phyloP scores from a whole-genome alignment of 768 basidiomycete species.

The Tricholoma bakamatsutake region DNA sequence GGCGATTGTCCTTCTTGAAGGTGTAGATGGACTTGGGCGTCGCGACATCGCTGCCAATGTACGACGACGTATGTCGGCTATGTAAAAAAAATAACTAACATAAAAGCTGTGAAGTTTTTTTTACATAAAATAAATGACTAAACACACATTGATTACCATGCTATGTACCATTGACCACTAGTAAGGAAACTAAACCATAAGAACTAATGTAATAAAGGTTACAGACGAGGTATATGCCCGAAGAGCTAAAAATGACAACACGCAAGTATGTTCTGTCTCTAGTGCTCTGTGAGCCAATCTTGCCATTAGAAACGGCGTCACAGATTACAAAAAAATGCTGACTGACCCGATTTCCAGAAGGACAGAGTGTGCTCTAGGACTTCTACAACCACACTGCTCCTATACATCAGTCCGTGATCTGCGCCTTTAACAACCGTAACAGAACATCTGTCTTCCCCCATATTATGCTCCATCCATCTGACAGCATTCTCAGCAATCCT shows the following conservation, averaged over 20 bases:
- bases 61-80: neutral
- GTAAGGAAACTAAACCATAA: constrained; percentile 5
- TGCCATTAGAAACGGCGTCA: neutral
- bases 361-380: constrained; percentile 67
- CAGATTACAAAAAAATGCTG: neutral
- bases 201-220: constrained; percentile 12
- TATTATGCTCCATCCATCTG: constrained; percentile 85
- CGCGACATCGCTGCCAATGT: constrained; percentile 17
- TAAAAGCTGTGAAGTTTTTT: neutral
- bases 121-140: neutral
- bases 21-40: constrained; percentile 32
- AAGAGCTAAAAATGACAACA: neutral
- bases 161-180: constrained; percentile 11
- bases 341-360: constrained; percentile 39
- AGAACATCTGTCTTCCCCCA: constrained; percentile 68
- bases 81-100: neutral
- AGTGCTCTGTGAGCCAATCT: neutral
- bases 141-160: constrained; percentile 3
- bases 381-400: constrained; percentile 80
- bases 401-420: constrained; percentile 93
- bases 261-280: neutral
- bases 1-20: constrained; percentile 35
- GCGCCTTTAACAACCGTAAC: constrained; percentile 84
- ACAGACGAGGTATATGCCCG: constrained; percentile 9
- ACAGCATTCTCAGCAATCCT: constrained; percentile 89